A percentile compares a stretch with the other conserved stretches of the same genome.
phyloP scores from a whole-genome alignment of 78 protist species.

The Dictyostelium brefeldianum region DNA sequence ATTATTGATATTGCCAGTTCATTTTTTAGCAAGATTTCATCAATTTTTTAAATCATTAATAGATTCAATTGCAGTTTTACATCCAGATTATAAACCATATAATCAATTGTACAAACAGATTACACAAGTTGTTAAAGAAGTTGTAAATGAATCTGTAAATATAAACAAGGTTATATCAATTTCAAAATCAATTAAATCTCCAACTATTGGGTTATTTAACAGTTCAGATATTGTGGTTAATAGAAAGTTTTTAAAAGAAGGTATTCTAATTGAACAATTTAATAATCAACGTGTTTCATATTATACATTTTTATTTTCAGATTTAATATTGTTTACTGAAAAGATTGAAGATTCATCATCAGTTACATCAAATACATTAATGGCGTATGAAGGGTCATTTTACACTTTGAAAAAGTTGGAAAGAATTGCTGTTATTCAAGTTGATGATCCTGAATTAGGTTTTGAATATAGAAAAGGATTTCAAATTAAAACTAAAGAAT shows the following conservation, averaged over 20 bases:
- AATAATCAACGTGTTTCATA: slow-evolving; percentile 62
- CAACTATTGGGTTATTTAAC: slow-evolving; percentile 69
- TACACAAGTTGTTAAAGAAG: slow-evolving; percentile 24
- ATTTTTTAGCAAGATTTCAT: slow-evolving; percentile 61
- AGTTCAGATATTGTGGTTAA: slow-evolving; percentile 34
- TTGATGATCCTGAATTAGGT: slow-evolving; percentile 69
- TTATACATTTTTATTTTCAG: slow-evolving; percentile 64
- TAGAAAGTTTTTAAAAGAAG: slow-evolving; percentile 70
- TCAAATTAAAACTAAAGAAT: slow-evolving; percentile 66
- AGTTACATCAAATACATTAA: slow-evolving; percentile 9
- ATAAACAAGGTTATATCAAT: slow-evolving; percentile 70
- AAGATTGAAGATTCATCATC: slow-evolving; percentile 65
- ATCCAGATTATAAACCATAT: slow-evolving; percentile 36
- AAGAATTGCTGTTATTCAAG: slow-evolving; percentile 46
- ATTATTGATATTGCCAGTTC: slow-evolving; percentile 59
- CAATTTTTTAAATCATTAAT: slow-evolving; percentile 11
- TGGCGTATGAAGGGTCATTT: slow-evolving; percentile 58
- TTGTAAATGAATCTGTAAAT: slow-evolving; percentile 43
- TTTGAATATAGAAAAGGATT: slow-evolving; percentile 78
- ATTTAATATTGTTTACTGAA: slow-evolving; percentile 67
- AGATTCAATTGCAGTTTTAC: slow-evolving; percentile 14
- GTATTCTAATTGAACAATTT: slow-evolving; percentile 69
- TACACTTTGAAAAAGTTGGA: slow-evolving; percentile 65
- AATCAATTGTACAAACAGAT: slow-evolving; percentile 26
- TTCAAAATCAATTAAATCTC: slow-evolving; percentile 70